Conservation (phyloP, 2,329 filamentous ascomycete genomes). For the Ceratocystis papillata region DNA sequence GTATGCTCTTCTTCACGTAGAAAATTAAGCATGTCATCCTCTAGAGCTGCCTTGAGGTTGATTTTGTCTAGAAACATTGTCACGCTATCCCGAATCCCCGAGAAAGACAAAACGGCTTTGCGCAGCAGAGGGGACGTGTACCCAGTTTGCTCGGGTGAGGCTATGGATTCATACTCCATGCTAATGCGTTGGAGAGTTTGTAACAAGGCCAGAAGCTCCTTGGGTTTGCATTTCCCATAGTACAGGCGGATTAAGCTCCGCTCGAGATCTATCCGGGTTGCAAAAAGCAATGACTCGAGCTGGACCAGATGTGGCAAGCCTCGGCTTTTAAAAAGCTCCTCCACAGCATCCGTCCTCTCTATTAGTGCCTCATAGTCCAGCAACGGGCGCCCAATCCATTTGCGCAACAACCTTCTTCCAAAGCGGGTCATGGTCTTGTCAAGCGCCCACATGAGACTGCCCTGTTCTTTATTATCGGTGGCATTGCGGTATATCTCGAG, state of each 20-base stretch:
- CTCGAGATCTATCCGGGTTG: conserved; percentile 67
- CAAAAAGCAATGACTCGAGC: conserved; percentile 58
- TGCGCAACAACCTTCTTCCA: conserved; percentile 74
- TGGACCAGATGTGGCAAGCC: conserved; percentile 60
- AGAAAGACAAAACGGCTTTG: conserved; percentile 62
- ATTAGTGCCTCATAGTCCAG: conserved; percentile 65
- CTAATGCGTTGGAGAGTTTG: conserved; percentile 77
- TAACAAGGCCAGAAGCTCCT: conserved; percentile 73
- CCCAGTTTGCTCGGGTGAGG: conserved; percentile 52
- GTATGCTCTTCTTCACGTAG: conserved; percentile 81
- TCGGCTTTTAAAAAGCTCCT: conserved; percentile 65
- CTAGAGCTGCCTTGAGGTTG: conserved; percentile 69
- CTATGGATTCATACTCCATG: conserved; percentile 60
- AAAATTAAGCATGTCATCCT: conserved; percentile 88
- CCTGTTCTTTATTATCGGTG: conserved; percentile 73
- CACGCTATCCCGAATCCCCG: conserved; percentile 62
- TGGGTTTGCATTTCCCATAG: conserved; percentile 87
- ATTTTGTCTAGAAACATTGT: conserved; percentile 71
- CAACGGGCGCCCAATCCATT: conserved; percentile 88
- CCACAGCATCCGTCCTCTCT: conserved; percentile 70
- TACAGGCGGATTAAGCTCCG: conserved; percentile 91
- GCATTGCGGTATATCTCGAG: conserved; percentile 93
- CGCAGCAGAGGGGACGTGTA: conserved; percentile 62
- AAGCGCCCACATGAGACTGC: conserved; percentile 89
- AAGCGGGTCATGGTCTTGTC: conserved; percentile 87